Evolutionary conservation across 2,329 filamentous ascomycete species (phyloP), one percentile per base, ranked within the genome.

Genomic region (Xylariaceae sp.): DNA sequence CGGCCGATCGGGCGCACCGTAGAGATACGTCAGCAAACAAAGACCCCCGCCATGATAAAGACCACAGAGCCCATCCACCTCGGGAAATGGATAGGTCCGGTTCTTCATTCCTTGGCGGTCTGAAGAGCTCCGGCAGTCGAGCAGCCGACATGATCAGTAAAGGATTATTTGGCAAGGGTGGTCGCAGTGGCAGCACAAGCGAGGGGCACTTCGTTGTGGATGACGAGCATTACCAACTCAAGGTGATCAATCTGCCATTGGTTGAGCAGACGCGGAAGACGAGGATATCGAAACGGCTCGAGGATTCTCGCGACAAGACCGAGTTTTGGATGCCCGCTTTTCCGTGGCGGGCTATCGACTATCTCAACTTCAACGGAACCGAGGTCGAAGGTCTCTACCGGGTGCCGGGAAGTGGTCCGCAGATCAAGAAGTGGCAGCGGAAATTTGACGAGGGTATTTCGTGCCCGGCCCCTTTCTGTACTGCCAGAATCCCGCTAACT

Each of bases 241-340:
- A 83, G 47, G 79, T 94, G 27, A 86, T 96, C 56, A 94, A 92
- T 50, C 67, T 84, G 31, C 87, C 88, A 2, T 65, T 96, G 19
- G 72, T 94, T 17, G 83, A 94, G 56, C 90, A 96, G 61, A 89
- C 89, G 5, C 78, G 90, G n/a, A 68, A 80, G 43, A 95, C 90
- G 0, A 76, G 90, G 43, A 95, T 96, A 54, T 93, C 88, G 6
- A 93, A 90, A 60, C 77, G 83, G 19, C 66, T 96, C 27, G 86
- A 93, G 52, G 77, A 84, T 40, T 94, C 89, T 8, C 77, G 81
- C 42, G 90, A 96, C 54, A 95, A 95, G 68, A 96, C 90, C 1
- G 90, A 95, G 53, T 96, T 93, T 54, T 96, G 90, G 90, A 94
- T 96, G 89, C 90, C 90, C 10, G 85, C 88, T 5, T 80, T 96